Base-by-base conservation (phyloP, 2,329 filamentous ascomycete species). In the Sporothrix humicola region DNA sequence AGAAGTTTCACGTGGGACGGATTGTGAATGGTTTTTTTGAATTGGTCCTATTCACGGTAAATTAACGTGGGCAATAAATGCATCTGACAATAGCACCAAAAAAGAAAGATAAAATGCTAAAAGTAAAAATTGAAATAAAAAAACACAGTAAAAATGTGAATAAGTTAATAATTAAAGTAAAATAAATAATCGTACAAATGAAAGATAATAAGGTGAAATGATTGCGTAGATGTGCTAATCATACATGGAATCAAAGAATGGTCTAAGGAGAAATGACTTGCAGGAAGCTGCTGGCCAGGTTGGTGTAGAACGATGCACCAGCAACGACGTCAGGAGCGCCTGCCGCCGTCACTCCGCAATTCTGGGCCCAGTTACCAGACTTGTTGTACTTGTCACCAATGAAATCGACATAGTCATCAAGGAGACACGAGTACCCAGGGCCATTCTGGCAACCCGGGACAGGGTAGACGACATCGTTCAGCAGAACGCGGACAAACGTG, bases 381-480 rank as follows among this genome's bases (percentile, higher is more conserved):
- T 80, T 79, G 69, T 82, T 79, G 69, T 84, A 83, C 80, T 87
- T 87, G 48, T 82, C 76, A 37, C 80, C 76, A 2, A 88, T 79
- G 56, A 87, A 83, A 46, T 80, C 76, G 4, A 78, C 80, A 75
- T 88, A 88, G 65, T 85, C 80, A 5, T 79, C 79, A 44, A 89
- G 74, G 2, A 82, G 80, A 76, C 88, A 90, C 20, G 85, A 87
- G 7, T 80, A 83, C 6, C 88, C 90, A 3, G 87, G 89, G 0
- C 87, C 89, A 75, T 81, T 82, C 75, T 84, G 82, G 79, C 88
- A 91, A 0, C 81, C 83, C 0, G 86, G 84, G 0, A 91, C 79
- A 0, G 87, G 87, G 77, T 91, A 91, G 2, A 91, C 85, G 8
- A 87, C 87, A 73, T 91, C 89, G 77, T 92, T 91, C 58, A 91